These are phyloP conservation scores for Bassia scoparia DNA, from an alignment of 148 eudicot species.

Conservation along the genomic window DNA sequence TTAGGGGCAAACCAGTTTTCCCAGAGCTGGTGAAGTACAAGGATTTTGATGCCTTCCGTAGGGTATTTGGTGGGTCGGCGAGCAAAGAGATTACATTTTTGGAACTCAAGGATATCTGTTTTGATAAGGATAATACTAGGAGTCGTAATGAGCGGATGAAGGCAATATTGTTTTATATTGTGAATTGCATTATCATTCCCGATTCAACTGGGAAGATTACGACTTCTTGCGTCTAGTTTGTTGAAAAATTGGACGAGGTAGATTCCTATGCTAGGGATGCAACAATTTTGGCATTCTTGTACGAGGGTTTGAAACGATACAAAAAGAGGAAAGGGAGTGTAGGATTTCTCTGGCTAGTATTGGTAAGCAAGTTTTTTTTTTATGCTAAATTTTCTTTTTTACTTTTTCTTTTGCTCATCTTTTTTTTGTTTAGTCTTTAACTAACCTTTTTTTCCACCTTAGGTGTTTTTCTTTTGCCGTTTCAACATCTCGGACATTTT, in stretches of 20 bases:
- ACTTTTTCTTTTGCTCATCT: background rate
- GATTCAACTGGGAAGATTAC: background rate
- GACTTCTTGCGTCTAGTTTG: background rate
- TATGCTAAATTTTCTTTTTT: no score
- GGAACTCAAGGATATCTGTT: no score
- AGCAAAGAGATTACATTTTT: no score
- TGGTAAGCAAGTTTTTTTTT: background rate
- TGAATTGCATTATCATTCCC: background rate
- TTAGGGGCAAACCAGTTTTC: no score
- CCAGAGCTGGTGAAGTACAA: no score
- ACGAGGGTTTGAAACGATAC: background rate
- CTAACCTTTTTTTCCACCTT: conserved; percentile 1
- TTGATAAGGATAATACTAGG: no score
- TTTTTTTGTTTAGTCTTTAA: background rate
- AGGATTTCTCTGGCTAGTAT: background rate
- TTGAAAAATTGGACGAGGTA: conserved; percentile 2
- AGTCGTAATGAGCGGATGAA: no score
- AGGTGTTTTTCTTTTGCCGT: background rate
- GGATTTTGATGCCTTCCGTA: no score
- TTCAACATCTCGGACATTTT: background rate
- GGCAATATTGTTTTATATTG: background rate
- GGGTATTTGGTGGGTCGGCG: no score
- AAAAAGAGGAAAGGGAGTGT: background rate
- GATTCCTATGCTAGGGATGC: background rate
- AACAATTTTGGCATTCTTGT: background rate